These are phyloP conservation scores for Alternaria sp. DNA, from an alignment of 2,329 filamentous ascomycete species.

Conservation along the genomic window DNA sequence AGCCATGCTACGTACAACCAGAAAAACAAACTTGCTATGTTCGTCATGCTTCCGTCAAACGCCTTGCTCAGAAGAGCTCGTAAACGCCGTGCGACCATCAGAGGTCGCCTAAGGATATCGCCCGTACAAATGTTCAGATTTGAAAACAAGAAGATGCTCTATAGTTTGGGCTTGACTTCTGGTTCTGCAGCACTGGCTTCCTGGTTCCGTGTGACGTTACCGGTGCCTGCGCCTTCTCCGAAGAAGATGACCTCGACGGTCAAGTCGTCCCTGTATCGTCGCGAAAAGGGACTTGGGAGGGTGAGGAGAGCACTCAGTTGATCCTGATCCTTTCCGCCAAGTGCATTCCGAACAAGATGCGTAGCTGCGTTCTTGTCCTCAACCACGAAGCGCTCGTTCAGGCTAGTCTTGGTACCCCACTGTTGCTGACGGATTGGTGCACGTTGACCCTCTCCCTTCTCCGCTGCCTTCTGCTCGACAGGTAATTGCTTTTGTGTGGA, in stretches of 20 bases:
- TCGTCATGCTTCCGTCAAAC: slow-evolving; percentile 5
- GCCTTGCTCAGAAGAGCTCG: slow-evolving; percentile 12
- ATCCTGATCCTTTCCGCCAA: slow-evolving; percentile 91
- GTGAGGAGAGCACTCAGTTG: slow-evolving; percentile 93
- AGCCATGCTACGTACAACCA: neutral
- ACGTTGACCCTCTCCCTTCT: slow-evolving; percentile 71
- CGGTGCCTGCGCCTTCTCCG: slow-evolving; percentile 76
- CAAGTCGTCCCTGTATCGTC: slow-evolving; percentile 92
- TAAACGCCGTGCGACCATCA: slow-evolving; percentile 13
- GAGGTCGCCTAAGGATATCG: neutral
- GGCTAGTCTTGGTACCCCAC: slow-evolving; percentile 79
- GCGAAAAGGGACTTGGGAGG: slow-evolving; percentile 86
- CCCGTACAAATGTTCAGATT: neutral
- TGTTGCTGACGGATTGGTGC: slow-evolving; percentile 88
- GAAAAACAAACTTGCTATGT: neutral
- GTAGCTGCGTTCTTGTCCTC: slow-evolving; percentile 97
- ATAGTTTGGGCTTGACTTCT: slow-evolving; percentile 58
- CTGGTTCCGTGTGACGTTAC: slow-evolving; percentile 80
- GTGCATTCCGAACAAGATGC: slow-evolving; percentile 91
- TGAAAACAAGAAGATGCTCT: neutral
- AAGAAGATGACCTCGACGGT: slow-evolving; percentile 99
- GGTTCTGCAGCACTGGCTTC: slow-evolving; percentile 76
- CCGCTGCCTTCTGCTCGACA: slow-evolving; percentile 69
- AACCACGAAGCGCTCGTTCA: slow-evolving; percentile 85
- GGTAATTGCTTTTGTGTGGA: slow-evolving; percentile 67